Evolutionary conservation across 108 stramenopile species (phyloP).

Genomic region (Skeletonema marinoi): DNA sequence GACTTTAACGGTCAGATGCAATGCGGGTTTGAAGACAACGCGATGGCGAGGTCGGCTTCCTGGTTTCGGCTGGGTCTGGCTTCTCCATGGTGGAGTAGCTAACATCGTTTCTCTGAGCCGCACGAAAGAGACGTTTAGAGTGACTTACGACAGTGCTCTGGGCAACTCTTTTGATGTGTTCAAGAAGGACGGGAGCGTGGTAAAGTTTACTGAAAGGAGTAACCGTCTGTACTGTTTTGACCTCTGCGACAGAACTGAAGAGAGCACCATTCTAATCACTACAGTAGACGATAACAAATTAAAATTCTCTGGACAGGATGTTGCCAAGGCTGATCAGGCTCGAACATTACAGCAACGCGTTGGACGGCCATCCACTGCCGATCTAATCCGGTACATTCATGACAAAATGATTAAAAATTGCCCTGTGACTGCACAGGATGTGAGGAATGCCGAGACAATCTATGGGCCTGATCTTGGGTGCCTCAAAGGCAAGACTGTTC

Average conservation of each 20-base stretch:
- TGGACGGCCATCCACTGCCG: slow-evolving; percentile 13
- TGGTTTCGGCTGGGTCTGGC: too few species aligned
- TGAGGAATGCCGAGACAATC: slow-evolving; percentile 23
- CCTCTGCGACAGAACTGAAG: neutral
- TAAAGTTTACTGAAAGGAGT: neutral
- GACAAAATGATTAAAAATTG: slow-evolving; percentile 32
- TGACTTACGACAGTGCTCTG: neutral
- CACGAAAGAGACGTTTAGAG: too few species aligned
- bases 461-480: slow-evolving; percentile 34
- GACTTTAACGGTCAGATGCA: too few species aligned
- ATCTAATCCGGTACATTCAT: slow-evolving; percentile 4
- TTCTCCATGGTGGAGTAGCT: too few species aligned
- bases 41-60: too few species aligned
- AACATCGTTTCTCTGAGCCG: too few species aligned
- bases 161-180: neutral
- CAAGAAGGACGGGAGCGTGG: neutral
- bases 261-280: neutral
- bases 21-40: too few species aligned
- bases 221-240: slow-evolving; percentile 4
- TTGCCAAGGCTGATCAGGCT: slow-evolving; percentile 15
- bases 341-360: slow-evolving; percentile 18
- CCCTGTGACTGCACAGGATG: slow-evolving; percentile 37
- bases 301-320: slow-evolving; percentile 14
- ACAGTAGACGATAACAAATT: slow-evolving; percentile 16
- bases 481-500: slow-evolving; percentile 45